phyloP scores from a whole-genome alignment of 805 yeast genomes.

The Spathaspora sp. region DNA sequence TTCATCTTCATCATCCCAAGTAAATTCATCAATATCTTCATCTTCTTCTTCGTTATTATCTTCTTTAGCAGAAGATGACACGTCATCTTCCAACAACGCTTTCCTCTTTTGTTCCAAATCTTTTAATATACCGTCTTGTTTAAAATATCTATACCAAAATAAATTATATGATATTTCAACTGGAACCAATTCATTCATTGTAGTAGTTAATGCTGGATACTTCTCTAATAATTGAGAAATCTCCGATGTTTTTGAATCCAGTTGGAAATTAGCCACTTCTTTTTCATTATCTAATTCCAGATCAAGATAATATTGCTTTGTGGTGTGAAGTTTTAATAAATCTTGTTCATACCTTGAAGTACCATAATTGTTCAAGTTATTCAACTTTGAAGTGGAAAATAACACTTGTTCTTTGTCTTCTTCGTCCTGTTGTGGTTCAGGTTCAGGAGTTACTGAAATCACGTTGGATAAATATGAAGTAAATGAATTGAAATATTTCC shows the following conservation, averaged over 20 bases:
- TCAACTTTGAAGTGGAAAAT: slow-evolving; percentile 14
- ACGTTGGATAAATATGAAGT: slow-evolving; percentile 50
- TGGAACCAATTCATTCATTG: slow-evolving; percentile 69
- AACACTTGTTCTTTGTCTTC: slow-evolving; percentile 17
- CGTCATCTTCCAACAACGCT: slow-evolving; percentile 45
- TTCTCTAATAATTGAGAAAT: slow-evolving; percentile 45
- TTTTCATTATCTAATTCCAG: slow-evolving; percentile 13
- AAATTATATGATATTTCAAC: slow-evolving; percentile 49
- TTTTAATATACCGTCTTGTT: slow-evolving; percentile 47
- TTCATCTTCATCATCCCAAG: slow-evolving; percentile 53
- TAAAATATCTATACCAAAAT: slow-evolving; percentile 77
- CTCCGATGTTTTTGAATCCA: slow-evolving; percentile 47
- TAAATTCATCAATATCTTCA: slow-evolving; percentile 37
- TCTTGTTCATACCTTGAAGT: slow-evolving; percentile 37
- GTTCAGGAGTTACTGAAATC: slow-evolving; percentile 22
- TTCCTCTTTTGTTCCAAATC: slow-evolving; percentile 66
- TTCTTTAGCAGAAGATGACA: slow-evolving; percentile 9
- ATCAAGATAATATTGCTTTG: slow-evolving; percentile 16
- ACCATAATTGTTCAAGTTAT: slow-evolving; percentile 26
- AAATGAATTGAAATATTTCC: slow-evolving; percentile 52
- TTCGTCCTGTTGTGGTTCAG: slow-evolving; percentile 1
- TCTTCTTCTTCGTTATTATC: slow-evolving; percentile 36
- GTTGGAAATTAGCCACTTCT: slow-evolving; percentile 30
- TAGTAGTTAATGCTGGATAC: slow-evolving; percentile 48
- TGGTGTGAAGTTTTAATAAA: slow-evolving; percentile 36